A percentile compares a stretch with the other conserved stretches of the same genome.
Conservation (phyloP, 768 basidiomycete genomes). For the Boletus sp. region DNA sequence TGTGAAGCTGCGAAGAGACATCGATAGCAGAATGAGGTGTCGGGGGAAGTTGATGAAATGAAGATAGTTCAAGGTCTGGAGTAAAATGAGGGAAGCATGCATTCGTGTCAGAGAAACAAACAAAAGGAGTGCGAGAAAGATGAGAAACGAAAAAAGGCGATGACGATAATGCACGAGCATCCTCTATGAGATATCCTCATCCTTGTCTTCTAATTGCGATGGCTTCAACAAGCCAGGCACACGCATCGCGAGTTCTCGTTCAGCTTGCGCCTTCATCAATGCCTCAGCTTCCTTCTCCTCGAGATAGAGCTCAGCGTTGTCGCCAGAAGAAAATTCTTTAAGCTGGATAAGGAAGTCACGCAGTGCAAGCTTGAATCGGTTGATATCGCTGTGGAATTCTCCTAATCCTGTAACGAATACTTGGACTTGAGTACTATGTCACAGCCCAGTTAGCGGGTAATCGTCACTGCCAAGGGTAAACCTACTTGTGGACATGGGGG, state of each 20-base stretch:
- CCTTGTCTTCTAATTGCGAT: conserved; percentile 89
- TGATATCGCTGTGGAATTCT: conserved; percentile 75
- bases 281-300: conserved; percentile 93
- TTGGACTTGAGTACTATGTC: conserved; percentile 61
- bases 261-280: conserved; percentile 72
- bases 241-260: conserved; percentile 84
- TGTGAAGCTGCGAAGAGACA: conserved; percentile 28
- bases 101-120: conserved; percentile 33
- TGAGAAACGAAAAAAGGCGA: conserved; percentile 25
- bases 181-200: conserved; percentile 63
- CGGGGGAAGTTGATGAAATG: conserved; percentile 21
- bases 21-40: conserved; percentile 31
- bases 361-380: conserved; percentile 88
- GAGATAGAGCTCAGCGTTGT: conserved; percentile 86
- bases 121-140: conserved; percentile 11
- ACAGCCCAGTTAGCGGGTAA: conserved; percentile 6
- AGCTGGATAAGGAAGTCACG: conserved; percentile 98
- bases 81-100: conserved; percentile 20
- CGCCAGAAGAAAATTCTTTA: conserved; percentile 91
- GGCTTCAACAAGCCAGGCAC: conserved; percentile 99
- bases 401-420: conserved; percentile 64
- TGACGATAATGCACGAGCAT: conserved; percentile 25
- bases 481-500: conserved; percentile 85
- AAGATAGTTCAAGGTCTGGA: conserved; percentile 27
- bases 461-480: conserved; percentile 8